Base-by-base conservation (phyloP, 495 filamentous ascomycete genomes). In the Hyaloscypha variabilis region DNA sequence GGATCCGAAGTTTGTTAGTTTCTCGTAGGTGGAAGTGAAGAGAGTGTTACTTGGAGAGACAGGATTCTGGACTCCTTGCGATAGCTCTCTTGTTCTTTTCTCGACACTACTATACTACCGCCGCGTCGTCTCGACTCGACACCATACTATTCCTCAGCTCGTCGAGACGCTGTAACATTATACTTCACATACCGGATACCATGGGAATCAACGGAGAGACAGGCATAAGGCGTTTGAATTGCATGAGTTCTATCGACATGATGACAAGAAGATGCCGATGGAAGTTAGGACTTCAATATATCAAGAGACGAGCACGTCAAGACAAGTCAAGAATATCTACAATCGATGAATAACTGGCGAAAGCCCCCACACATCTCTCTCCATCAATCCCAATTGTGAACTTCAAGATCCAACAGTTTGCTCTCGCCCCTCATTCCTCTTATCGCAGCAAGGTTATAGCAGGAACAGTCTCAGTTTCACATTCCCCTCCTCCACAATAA, bases 1-100 rank as follows among this genome's bases (percentile, higher is more conserved):
- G 74, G 95, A 97, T 83, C 92, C 93, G 63, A 97, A 96, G 81
- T 96, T 96, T 73, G 92, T 97, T 13, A 94, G 90, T 62, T 97
- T 97, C 77, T 95, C 91, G 46, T 69, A 62, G 60, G 17, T 8
- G 39, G 39, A 19, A 17, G 13, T 11, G 17, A 11, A 8, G 2
- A 17, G 13, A 11, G 39, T 17, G 39, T 19, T 46, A 17, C 39
- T 11, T 46, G 13, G 39, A 46, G 39, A 46, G 39, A 46, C 39
- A 46, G 39, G 39, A 46, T 46, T 19, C 39, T 46, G 39, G 39
- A 46, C 39, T 46, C 39, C 13, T 46, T 46, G 39, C 39, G 39
- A 46, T 46, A 19, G 13, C 8, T 34, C 39, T 17, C 8, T 46
- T 46, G 11, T 11, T 46, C 39, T 46, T 17, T 46, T 19, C 39